Percentiles rank a stretch among this genome's conserved stretches.
phyloP scores from a whole-genome alignment of 2,329 filamentous ascomycete genomes.

The Metarhizium sp. region DNA sequence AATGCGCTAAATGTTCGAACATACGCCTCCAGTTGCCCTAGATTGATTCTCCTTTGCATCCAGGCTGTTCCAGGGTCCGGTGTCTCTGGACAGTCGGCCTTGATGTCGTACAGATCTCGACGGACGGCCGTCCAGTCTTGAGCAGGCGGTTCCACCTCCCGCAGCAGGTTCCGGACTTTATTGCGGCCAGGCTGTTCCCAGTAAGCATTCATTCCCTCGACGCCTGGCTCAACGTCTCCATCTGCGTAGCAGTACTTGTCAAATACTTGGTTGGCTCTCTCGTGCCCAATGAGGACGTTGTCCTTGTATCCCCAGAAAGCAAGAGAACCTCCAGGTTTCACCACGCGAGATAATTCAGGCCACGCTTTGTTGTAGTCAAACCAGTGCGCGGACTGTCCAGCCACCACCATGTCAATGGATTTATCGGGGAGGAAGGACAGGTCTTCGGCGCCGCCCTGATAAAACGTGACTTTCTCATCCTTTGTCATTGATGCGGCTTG shows the following conservation, averaged over 20 bases:
- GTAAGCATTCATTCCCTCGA: conserved; percentile 43
- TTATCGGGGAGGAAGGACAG: conserved; percentile 37
- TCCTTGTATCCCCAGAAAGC: conserved; percentile 61
- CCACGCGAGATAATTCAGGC: conserved; percentile 43
- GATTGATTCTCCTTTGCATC: conserved; percentile 42
- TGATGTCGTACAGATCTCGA: conserved; percentile 49
- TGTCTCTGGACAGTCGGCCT: conserved; percentile 25
- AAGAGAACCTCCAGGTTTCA: conserved; percentile 46
- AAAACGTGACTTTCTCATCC: conserved; percentile 37
- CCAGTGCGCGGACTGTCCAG: conserved; percentile 56
- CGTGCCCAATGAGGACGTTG: conserved; percentile 46
- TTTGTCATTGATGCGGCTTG: conserved; percentile 35
- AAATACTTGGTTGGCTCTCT: conserved; percentile 42
- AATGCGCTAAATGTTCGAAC: conserved; percentile 51
- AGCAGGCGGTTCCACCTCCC: conserved; percentile 40
- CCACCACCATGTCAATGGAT: conserved; percentile 41
- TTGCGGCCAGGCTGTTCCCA: conserved; percentile 53
- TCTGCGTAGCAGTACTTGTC: conserved; percentile 45
- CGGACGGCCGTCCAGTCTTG: conserved; percentile 41
- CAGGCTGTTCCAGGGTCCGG: conserved; percentile 29
- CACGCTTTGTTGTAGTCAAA: conserved; percentile 49
- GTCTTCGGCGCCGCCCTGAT: conserved; percentile 42
- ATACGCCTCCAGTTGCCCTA: conserved; percentile 53
- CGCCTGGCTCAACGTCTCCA: conserved; percentile 31
- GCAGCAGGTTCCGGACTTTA: conserved; percentile 41